Base-by-base conservation (phyloP, 352 stramenopile species). In the Globisporangium nunn region DNA sequence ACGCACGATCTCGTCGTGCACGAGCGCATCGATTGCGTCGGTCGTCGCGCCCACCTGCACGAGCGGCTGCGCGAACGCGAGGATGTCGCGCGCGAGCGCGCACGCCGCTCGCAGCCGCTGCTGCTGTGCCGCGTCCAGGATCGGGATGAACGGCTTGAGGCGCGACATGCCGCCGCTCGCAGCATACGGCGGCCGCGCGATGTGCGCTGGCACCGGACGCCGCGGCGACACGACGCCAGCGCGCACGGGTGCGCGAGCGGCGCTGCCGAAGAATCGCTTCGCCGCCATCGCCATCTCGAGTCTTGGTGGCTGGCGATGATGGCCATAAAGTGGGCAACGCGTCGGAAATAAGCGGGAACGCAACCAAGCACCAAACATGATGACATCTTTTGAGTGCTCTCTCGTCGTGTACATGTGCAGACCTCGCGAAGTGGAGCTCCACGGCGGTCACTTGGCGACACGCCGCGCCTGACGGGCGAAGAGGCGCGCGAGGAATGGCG, bases 1-100 rank as follows among this genome's bases (percentile, higher is more conserved):
- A 6, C 72, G 74, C 44, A 98, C 62, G 50, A 98, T 95, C 41
- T 93, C 86, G 10, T 95, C 77, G 66, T 98, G 95, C 43, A 98
- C 85, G 6, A 87, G 66, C 45, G 74, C 64, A 66, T 99, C 95
- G 62, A 99, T 98, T 43, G 97, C 85, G 50, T 98, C 95, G 1
- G 95, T 98, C 10, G 88, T 96, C 6, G 83, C 68, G 11, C 96
- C 96, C 4, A 85, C 72, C 18, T 88, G 64, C 17, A 94, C 81
- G 49, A 95, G 71, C 52, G 73, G 68, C 45, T 72, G 52, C 8
- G 88, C 84, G 62, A 94, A 95, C 43, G 77, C 70, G 23, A 92
- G 78, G 41, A 96, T 81, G 45, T 96, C 86, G 43, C 72, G 63
- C 10, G 88, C 85, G 31, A 96, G 67, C 14, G 66, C 67, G 43